These are phyloP conservation scores for Ganoderma sinense DNA, from an alignment of 1,284 basidiomycete species.

Conservation along the genomic window DNA sequence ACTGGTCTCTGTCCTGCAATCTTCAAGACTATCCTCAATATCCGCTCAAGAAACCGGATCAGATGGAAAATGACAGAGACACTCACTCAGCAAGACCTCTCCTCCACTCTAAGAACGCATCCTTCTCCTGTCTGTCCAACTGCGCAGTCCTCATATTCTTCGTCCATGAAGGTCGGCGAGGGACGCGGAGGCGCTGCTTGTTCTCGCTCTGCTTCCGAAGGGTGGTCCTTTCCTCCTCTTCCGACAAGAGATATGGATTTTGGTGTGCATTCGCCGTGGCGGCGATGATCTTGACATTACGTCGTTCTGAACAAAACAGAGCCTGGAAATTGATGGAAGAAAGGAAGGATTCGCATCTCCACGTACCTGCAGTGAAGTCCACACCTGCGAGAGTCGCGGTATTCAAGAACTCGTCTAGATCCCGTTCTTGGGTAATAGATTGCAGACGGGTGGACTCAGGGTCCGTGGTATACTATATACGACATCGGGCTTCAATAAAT, in stretches of 20 bases:
- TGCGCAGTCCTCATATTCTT: conserved; percentile 78
- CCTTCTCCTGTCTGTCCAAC: conserved; percentile 88
- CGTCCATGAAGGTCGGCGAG: conserved; percentile 88
- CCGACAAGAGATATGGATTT: conserved; percentile 90
- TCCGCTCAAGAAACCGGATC: neutral
- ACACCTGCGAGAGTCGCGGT: conserved; percentile 95
- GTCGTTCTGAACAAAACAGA: conserved; percentile 66
- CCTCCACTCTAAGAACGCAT: conserved; percentile 91
- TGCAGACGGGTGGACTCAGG: conserved; percentile 76
- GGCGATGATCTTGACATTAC: conserved; percentile 92
- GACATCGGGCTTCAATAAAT: neutral
- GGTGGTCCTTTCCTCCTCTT: conserved; percentile 84
- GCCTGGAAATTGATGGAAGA: conserved; percentile 19
- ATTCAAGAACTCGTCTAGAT: conserved; percentile 96
- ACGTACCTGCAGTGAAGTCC: conserved; percentile 95
- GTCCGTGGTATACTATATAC: conserved; percentile 79
- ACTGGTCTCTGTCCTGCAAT: conserved; percentile 79
- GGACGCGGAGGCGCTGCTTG: conserved; percentile 79
- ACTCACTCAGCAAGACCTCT: conserved; percentile 88
- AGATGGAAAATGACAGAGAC: neutral
- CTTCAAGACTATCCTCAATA: conserved; percentile 46
- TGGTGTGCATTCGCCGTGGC: conserved; percentile 64
- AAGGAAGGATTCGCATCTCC: neutral
- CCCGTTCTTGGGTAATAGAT: conserved; percentile 96
- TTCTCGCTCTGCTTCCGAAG: conserved; percentile 79